Evolutionary conservation across 2,329 filamentous ascomycete species (phyloP).

Genomic region (Ceratocystis diversiconidia): DNA sequence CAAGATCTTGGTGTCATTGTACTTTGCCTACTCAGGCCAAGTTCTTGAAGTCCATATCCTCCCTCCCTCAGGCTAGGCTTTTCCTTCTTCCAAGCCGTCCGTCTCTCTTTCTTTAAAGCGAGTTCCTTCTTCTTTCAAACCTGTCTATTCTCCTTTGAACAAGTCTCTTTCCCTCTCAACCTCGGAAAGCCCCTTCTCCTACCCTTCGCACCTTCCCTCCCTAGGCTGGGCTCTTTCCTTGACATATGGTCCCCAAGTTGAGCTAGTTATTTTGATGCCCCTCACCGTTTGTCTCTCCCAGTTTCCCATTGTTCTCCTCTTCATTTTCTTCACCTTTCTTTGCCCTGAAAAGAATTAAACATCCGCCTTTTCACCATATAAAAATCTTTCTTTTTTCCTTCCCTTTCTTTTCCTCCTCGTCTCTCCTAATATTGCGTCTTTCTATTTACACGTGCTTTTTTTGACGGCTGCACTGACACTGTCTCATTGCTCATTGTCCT

Average conservation of each 20-base stretch:
- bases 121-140: no score
- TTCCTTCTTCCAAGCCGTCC: no score
- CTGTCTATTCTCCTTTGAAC: no score
- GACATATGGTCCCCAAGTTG: background rate
- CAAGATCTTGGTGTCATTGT: background rate
- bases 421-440: background rate
- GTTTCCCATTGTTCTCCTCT: slow-evolving; percentile 4
- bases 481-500: background rate
- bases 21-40: background rate
- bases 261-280: background rate
- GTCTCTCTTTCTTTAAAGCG: no score
- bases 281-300: background rate
- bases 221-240: background rate
- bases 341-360: background rate
- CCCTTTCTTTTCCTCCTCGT: background rate
- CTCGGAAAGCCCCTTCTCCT: background rate
- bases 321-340: background rate
- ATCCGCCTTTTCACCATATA: background rate
- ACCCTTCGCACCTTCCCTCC: background rate
- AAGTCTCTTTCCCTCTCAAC: no score
- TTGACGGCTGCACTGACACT: background rate
- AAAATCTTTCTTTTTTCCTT: background rate
- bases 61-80: background rate
- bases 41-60: background rate
- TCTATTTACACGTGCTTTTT: background rate